Percentiles rank a stretch among this genome's conserved stretches.
Evolutionary conservation across 2,329 filamentous ascomycete species (phyloP).

Genomic region (Ascocoryne sarcoides): DNA sequence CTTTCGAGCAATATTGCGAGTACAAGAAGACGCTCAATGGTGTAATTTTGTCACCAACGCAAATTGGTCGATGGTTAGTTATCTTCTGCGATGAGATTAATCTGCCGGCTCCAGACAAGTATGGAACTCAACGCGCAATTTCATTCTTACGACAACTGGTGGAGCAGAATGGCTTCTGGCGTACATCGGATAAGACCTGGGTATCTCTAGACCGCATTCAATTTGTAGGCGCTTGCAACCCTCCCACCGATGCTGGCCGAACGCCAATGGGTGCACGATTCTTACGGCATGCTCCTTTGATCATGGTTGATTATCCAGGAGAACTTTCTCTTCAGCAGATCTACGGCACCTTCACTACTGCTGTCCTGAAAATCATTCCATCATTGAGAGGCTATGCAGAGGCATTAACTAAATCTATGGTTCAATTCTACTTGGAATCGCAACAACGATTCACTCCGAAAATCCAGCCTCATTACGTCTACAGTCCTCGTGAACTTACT

Average conservation of each 20-base stretch:
- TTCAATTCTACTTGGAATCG: conserved; percentile 89
- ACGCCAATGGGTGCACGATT: conserved; percentile 90
- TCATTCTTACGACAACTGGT: conserved; percentile 96
- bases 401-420: conserved; percentile 92
- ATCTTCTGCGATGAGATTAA: conserved; percentile 99
- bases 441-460: conserved; percentile 91
- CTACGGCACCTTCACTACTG: conserved; percentile 95
- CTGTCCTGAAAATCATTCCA: conserved; percentile 93
- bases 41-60: conserved; percentile 88
- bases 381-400: conserved; percentile 92
- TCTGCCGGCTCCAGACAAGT: conserved; percentile 92
- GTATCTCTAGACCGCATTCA: conserved; percentile 96
- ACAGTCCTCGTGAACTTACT: conserved; percentile 96
- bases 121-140: conserved; percentile 94
- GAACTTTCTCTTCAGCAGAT: conserved; percentile 93
- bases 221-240: conserved; percentile 98
- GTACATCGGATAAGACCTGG: conserved; percentile 95
- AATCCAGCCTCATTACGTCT: conserved; percentile 98
- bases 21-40: conserved; percentile 98
- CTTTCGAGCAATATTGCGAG: conserved; percentile 98
- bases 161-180: conserved; percentile 98
- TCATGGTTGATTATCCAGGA: conserved; percentile 99
- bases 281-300: conserved; percentile 90
- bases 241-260: conserved; percentile 92
- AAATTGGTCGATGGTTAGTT: conserved; percentile 95